These are phyloP conservation scores for Salix dunnii DNA, from an alignment of 345 rosid species.

Conservation along the genomic window DNA sequence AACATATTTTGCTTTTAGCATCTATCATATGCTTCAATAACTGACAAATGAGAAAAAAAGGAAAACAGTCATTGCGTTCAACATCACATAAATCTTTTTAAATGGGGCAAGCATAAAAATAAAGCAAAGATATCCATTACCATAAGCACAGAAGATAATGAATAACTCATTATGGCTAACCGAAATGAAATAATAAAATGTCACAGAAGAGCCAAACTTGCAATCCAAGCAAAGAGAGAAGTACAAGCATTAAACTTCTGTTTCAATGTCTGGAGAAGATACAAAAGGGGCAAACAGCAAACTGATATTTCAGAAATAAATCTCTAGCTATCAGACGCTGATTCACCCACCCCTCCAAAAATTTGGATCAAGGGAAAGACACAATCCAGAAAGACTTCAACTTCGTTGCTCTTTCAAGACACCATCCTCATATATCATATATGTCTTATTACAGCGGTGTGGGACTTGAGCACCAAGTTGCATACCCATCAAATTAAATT, in stretches of 20 bases:
- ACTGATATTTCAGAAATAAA: constrained; percentile 22
- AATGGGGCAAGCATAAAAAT: no score
- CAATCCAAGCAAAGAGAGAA: constrained; percentile 27
- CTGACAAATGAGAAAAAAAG: background rate
- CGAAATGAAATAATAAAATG: constrained; percentile 4
- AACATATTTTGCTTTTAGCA: background rate
- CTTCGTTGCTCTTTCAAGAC: background rate
- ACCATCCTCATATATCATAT: background rate
- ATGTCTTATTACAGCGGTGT: background rate
- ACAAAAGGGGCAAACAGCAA: constrained; percentile 23
- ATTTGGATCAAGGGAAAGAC: background rate
- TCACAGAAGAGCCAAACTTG: constrained; percentile 66
- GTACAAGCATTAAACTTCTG: constrained; percentile 49
- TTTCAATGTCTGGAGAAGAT: constrained; percentile 41
- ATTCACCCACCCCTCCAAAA: constrained; percentile 37
- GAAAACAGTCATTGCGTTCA: background rate
- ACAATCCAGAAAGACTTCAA: background rate
- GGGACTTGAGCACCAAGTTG: background rate
- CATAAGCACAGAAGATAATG: background rate
- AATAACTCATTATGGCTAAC: background rate
- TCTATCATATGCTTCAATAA: background rate
- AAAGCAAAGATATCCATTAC: background rate
- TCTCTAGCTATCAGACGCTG: constrained; percentile 31
- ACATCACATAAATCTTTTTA: background rate
- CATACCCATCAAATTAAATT: background rate